Evolutionary conservation across 2,329 filamentous ascomycete genomes (phyloP), one percentile per base, ranked within the genome.

Genomic region (Diaporthe citrichinensis): DNA sequence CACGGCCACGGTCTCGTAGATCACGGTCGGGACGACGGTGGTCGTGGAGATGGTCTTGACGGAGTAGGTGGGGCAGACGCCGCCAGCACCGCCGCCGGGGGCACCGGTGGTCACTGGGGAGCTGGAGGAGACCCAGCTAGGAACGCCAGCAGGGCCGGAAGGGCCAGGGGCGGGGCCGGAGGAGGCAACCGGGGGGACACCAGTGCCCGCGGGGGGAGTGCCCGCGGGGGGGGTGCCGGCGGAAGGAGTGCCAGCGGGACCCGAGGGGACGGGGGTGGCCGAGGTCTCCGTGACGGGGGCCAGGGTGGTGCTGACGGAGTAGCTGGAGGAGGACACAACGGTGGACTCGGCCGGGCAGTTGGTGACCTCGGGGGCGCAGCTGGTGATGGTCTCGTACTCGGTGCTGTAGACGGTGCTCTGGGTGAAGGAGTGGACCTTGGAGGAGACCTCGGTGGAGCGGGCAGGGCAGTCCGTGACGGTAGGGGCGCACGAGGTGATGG

Each of bases 351-450:
- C 84, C 55, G 84, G 84, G 84, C 89, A 91, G 88, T 90, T 80
- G 82, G 88, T 87, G 80, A 89, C 87, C 74, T 85, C 85, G 25
- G 88, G 84, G 76, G 82, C 87, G 84, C 90, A 92, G 72, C 88
- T 90, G 84, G 89, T 92, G 87, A 92, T 86, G 85, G 90, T 92
- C 79, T 90, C 86, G 82, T 88, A 86, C 81, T 90, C 87, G 79
- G 89, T 91, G 82, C 86, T 84, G 88, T 89, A 91, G 85, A 91
- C 85, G 81, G 89, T 87, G 80, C 90, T 77, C 87, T 87, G 68
- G 90, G 89, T 92, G 88, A 92, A 86, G 84, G 91, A 92, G 80
- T 90, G 84, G 81, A 90, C 84, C 83, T 88, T 85, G 81, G 90
- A 92, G 83, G 86, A 83, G 87, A 88, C 91, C 59, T 78, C 77